Base-by-base conservation (phyloP, 1,139 yeast genomes). In the Candida sp. region DNA sequence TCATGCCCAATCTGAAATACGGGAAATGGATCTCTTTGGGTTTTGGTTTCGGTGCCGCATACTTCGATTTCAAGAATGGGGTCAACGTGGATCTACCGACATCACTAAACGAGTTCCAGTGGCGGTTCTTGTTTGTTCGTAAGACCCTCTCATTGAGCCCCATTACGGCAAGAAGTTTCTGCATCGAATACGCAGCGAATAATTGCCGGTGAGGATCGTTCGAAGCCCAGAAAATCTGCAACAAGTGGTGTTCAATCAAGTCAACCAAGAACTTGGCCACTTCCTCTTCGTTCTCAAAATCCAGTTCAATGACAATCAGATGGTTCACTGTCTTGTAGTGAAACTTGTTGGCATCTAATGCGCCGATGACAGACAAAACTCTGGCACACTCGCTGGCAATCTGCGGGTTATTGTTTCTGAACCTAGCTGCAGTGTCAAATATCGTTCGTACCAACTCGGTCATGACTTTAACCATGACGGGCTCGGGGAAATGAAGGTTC, bases 131-230 rank as follows among this genome's bases (percentile, higher is more conserved):
- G 7, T 9, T 8, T 12, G 11, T 9, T 7, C 5, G 12, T 12
- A 76, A 57, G 17, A 78, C 73, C 53, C 72, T 67, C 4, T 69
- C 63, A 47, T 75, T 80, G 33, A 90, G 69, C 1, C 83, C 84
- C 64, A 94, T 79, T 9, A 86, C 81, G 54, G 84, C 84, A 48
- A 94, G 69, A 46, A 88, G 86, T 57, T 90, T 96, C 64, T 96
- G 99, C 81, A 96, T 90, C 0, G 96, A 90, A 67, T 83, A 89
- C 0, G 98, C 97, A 34, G 93, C 78, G 63, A 88, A 90, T 54
- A 90, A 77, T 65, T 96, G 99, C 48, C 86, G 84, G 27, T 84
- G 83, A 0, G 99, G 97, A 63, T 92, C 92, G 44, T 88, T 89
- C 1, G 98, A 88, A 1, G 97, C 92, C 84, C 96, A 87, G 65